These are phyloP conservation scores for Mollisia scopiformis DNA, from an alignment of 2,329 filamentous ascomycete genomes.

Conservation along the genomic window DNA sequence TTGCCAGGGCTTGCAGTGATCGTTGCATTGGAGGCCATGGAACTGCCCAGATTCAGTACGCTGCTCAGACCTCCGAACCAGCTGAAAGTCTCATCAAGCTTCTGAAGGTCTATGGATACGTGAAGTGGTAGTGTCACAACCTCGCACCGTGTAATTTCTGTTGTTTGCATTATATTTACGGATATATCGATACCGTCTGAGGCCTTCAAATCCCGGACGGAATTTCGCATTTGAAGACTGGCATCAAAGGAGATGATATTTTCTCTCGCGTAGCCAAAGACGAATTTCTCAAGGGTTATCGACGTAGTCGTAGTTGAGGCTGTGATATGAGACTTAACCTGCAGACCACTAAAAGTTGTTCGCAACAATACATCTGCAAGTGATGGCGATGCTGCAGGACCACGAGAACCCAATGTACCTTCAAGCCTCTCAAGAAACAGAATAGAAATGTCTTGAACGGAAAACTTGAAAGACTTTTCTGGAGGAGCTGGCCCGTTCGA, in stretches of 20 bases:
- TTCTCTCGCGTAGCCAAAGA: slow-evolving; percentile 63
- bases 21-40: slow-evolving; percentile 75
- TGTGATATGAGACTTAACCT: slow-evolving; percentile 22
- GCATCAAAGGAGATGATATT: slow-evolving; percentile 67
- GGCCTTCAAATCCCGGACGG: slow-evolving; percentile 60
- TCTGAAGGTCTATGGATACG: slow-evolving; percentile 75
- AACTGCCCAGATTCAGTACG: slow-evolving; percentile 85
- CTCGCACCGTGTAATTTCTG: slow-evolving; percentile 55
- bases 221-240: slow-evolving; percentile 59
- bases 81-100: slow-evolving; percentile 82
- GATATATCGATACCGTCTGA: slow-evolving; percentile 61
- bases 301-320: slow-evolving; percentile 27
- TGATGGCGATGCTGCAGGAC: slow-evolving; percentile 4
- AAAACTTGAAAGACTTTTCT: slow-evolving; percentile 25
- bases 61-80: slow-evolving; percentile 93
- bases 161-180: slow-evolving; percentile 51
- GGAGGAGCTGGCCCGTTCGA: not conserved
- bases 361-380: slow-evolving; percentile 35
- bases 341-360: slow-evolving; percentile 32
- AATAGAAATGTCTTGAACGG: slow-evolving; percentile 32
- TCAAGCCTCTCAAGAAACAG: slow-evolving; percentile 37
- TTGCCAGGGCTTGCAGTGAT: slow-evolving; percentile 42
- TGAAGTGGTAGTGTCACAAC: slow-evolving; percentile 78
- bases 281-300: slow-evolving; percentile 54
- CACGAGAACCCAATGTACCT: slow-evolving; percentile 24